Evolutionary conservation across 176 grass and related monocot genomes (phyloP).

Genomic region (Microstegium vimineum): DNA sequence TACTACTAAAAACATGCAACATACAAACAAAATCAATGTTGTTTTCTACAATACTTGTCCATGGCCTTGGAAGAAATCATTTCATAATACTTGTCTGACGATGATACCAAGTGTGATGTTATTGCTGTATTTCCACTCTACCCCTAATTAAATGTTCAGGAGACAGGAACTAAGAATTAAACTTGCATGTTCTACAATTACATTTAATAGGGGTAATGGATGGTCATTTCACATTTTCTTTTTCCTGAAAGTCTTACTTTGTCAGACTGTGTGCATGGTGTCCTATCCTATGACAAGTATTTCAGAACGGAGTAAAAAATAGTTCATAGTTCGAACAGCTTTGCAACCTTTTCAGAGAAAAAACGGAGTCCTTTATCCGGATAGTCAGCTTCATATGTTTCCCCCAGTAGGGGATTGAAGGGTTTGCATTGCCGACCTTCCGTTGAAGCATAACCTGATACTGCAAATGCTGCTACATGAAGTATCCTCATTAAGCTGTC

Average conservation of each 20-base stretch:
- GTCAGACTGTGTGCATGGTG: background rate
- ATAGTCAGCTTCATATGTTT: conserved; percentile 99
- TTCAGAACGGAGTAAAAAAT: background rate
- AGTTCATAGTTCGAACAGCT: background rate
- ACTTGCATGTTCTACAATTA: background rate
- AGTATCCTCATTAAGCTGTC: conserved; percentile 91
- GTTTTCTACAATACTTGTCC: background rate
- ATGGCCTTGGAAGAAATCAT: background rate
- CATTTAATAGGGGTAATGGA: background rate
- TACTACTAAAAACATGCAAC: background rate
- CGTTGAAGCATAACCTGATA: conserved; percentile 95
- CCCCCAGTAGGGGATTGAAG: conserved; percentile 91
- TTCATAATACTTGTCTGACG: background rate
- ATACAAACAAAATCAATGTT: conserved; percentile 1
- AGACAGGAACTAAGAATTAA: background rate
- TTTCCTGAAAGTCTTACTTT: background rate
- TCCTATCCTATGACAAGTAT: background rate
- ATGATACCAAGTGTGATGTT: background rate
- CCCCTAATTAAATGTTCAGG: background rate
- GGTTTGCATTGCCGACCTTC: conserved; percentile 98
- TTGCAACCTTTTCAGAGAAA: conserved; percentile 92
- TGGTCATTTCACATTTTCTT: background rate
- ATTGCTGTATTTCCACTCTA: background rate
- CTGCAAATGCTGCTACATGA: conserved; percentile 87
- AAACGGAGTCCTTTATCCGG: conserved; percentile 92